These are phyloP conservation scores for Luffa aegyptiaca DNA, from an alignment of 306 rosid species.

Conservation along the genomic window DNA sequence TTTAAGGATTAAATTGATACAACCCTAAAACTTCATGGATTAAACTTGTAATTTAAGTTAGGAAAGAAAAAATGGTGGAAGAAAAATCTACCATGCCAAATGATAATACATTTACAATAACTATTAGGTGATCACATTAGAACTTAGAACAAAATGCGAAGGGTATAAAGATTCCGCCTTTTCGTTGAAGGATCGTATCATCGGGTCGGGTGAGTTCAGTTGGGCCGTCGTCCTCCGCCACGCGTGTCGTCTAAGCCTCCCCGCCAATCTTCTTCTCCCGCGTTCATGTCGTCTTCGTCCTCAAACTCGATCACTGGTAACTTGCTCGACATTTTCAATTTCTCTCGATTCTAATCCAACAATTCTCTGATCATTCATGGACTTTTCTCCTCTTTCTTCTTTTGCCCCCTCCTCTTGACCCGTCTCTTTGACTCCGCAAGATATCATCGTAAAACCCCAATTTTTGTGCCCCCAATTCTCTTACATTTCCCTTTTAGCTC, in stretches of 20 bases:
- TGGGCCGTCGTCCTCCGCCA: conserved; percentile 1
- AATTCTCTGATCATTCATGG: neutral
- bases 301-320: neutral
- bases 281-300: neutral
- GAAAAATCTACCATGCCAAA: too few relatives aligned
- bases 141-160: neutral
- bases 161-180: neutral
- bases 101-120: too few relatives aligned
- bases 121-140: too few relatives aligned
- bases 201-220: neutral
- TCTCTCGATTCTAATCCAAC: neutral
- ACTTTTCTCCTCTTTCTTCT: neutral
- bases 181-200: neutral
- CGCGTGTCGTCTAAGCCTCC: neutral
- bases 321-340: neutral
- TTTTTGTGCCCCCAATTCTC: neutral
- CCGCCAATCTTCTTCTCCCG: neutral
- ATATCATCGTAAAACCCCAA: conserved; percentile 1
- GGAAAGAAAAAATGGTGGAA: too few relatives aligned
- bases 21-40: too few relatives aligned
- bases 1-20: too few relatives aligned
- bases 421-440: neutral
- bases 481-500: neutral
- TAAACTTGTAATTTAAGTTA: too few relatives aligned
- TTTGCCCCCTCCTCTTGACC: neutral